Base-by-base conservation (phyloP, 768 basidiomycete genomes). In the Rhizopogon sp. region DNA sequence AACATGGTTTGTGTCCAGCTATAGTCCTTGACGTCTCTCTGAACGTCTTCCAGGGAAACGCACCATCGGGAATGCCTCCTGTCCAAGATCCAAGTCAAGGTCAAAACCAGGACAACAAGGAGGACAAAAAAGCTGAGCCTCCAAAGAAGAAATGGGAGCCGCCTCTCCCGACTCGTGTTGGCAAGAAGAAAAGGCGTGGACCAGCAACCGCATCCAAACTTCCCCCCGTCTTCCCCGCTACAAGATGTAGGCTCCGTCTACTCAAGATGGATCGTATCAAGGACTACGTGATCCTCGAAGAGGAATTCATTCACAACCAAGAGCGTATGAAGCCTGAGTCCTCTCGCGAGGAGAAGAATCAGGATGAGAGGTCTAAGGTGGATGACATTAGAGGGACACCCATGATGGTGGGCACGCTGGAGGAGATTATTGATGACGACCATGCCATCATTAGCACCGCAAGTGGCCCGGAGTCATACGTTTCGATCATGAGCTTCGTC, bases 181-280 rank as follows among this genome's bases (percentile, higher is more conserved):
- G 95, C 46, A 97, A 95, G 82, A 95, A 93, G 83, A 98, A 94
- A 78, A 78, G 75, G 70, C 82, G 87, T 57, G 95, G 96, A n/a
- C 95, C 96, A 5, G 86, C 92, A 54, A 79, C 93, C 2, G 84
- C 93, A 2, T 88, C 88, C 39, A 96, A 95, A 68, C 84, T 99
- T 3, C 96, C 96, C 17, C 79, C 93, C 10, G 89, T 99, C 6
- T 93, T 79, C 69, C 97, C 97, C 8, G 96, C 91, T 28, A 97
- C 94, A 17, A 87, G 97, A 53, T 99, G 96, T 76, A 88, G 91
- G 56, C 82, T 99, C 50, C 93, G 93, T 66, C 81, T 98, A 53
- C 83, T 98, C 56, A 98, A 98, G 81, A 82, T 88, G 79, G 96
- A 99, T 70, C 88, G 97, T 58, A 97, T 98, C 74, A 97, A 99